A percentile compares a stretch with the other conserved stretches of the same genome.
phyloP scores from a whole-genome alignment of 2,329 filamentous ascomycete species.

The Trichoderma aggressivum region DNA sequence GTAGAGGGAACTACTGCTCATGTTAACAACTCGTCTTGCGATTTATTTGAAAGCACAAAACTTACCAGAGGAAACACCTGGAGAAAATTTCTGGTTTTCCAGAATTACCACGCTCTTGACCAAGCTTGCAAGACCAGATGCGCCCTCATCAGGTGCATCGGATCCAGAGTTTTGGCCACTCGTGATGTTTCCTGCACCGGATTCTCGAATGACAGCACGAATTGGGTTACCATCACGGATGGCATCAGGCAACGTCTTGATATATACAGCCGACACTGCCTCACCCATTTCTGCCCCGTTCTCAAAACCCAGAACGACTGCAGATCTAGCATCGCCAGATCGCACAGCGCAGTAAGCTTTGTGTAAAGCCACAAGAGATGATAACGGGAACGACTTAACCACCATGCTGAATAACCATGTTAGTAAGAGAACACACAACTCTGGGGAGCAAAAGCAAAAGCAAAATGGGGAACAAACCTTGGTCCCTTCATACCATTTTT shows the following conservation, averaged over 20 bases:
- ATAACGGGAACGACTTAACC: neutral
- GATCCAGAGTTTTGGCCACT: neutral
- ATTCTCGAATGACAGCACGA: slow-evolving; percentile 31
- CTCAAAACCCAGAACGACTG: neutral
- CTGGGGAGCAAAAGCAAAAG: neutral
- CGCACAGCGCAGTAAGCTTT: slow-evolving; percentile 11
- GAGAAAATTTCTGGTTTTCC: slow-evolving; percentile 28
- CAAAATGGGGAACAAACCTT: neutral
- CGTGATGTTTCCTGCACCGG: slow-evolving; percentile 34
- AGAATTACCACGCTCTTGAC: slow-evolving; percentile 32
- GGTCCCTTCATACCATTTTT: slow-evolving; percentile 8
- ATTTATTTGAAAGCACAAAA: neutral
- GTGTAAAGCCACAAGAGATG: slow-evolving; percentile 13
- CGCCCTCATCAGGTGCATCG: slow-evolving; percentile 21
- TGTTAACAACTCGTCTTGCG: too few relatives aligned
- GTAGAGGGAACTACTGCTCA: slow-evolving; percentile 26
- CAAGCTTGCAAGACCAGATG: slow-evolving; percentile 28
- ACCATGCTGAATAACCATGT: neutral
- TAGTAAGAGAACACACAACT: neutral
- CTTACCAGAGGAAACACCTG: slow-evolving; percentile 24
- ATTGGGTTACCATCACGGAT: slow-evolving; percentile 39
- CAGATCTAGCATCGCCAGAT: slow-evolving; percentile 8
- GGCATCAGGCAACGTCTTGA: slow-evolving; percentile 42
- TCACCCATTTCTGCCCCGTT: slow-evolving; percentile 27
- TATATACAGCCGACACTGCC: slow-evolving; percentile 36